A percentile compares a stretch with the other conserved stretches of the same genome.
Conservation (phyloP, 192 early-diverging fungal species). For the Glomus cerebriforme region DNA sequence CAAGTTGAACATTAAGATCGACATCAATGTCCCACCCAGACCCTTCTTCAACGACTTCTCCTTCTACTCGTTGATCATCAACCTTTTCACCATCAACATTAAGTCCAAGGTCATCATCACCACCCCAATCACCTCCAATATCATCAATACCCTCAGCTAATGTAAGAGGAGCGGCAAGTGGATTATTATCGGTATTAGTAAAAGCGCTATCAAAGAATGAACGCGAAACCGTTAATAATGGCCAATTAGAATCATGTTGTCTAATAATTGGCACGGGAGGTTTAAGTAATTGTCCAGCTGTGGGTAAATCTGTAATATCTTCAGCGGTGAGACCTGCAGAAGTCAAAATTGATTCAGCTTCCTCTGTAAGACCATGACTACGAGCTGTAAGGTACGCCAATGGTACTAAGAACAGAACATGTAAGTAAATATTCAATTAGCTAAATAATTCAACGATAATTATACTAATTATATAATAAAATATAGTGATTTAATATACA, state of each 20-base stretch:
- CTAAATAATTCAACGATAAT: not conserved
- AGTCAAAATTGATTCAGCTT: slow-evolving; percentile 81
- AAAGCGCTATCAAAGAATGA: slow-evolving; percentile 85
- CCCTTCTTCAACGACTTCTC: slow-evolving; percentile 58
- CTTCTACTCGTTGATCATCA: slow-evolving; percentile 47
- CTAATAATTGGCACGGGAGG: slow-evolving; percentile 72
- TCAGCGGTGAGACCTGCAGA: slow-evolving; percentile 69
- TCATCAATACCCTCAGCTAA: slow-evolving; percentile 60
- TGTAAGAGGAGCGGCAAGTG: slow-evolving; percentile 60
- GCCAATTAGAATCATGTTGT: slow-evolving; percentile 89
- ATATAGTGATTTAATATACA: slow-evolving; percentile 47
- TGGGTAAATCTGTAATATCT: slow-evolving; percentile 50
- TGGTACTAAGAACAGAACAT: slow-evolving; percentile 61
- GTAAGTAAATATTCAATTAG: not conserved
- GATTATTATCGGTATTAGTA: slow-evolving; percentile 48
- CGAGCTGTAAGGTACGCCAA: slow-evolving; percentile 93
- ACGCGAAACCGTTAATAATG: slow-evolving; percentile 79
- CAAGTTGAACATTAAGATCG: slow-evolving; percentile 67
- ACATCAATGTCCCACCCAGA: slow-evolving; percentile 91
- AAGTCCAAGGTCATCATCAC: slow-evolving; percentile 71
- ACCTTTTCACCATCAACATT: slow-evolving; percentile 42
- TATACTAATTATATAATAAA: not conserved
- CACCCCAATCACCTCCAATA: slow-evolving; percentile 76
- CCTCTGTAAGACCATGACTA: slow-evolving; percentile 83
- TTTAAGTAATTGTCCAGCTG: slow-evolving; percentile 58